Percentiles rank a stretch among this genome's conserved stretches.
Conservation (phyloP, 352 stramenopile genomes). For the Pythium dissimile region DNA sequence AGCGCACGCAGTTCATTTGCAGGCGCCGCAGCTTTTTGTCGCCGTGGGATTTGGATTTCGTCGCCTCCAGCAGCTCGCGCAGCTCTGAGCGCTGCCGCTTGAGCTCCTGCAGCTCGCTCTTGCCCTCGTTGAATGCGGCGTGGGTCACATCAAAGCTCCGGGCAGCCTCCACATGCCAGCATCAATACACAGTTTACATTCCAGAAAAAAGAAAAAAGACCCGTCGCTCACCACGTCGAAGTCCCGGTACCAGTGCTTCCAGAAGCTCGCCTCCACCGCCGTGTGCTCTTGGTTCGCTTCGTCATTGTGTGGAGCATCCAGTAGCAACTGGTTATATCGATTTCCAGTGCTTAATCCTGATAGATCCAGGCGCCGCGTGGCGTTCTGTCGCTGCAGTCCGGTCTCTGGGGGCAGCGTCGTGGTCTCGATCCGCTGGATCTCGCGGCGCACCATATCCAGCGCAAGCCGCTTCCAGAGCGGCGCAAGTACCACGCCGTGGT, state of each 20-base stretch:
- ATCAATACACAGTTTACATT: neutral
- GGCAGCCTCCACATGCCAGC: constrained; percentile 24
- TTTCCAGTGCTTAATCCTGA: neutral
- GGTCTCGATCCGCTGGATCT: constrained; percentile 10
- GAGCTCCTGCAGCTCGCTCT: constrained; percentile 40
- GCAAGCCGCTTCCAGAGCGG: constrained; percentile 39
- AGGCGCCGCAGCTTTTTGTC: constrained; percentile 47
- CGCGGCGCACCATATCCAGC: constrained; percentile 8
- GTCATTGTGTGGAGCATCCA: too few species aligned
- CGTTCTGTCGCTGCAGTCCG: constrained; percentile 19
- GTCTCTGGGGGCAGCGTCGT: neutral
- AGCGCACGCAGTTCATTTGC: constrained; percentile 67
- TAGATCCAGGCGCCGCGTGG: constrained; percentile 2
- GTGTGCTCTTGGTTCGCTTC: neutral
- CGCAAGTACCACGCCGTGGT: constrained; percentile 33
- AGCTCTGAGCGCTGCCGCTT: constrained; percentile 47
- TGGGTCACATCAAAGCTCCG: constrained; percentile 31
- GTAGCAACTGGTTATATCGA: too few species aligned
- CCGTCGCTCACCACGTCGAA: constrained; percentile 40
- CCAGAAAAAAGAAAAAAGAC: too few species aligned
- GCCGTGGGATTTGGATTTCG: constrained; percentile 37
- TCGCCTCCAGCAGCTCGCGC: constrained; percentile 43
- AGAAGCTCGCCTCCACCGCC: constrained; percentile 21
- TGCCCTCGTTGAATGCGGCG: constrained; percentile 30
- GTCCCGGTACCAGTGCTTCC: constrained; percentile 52